Conservation (phyloP, 345 rosid species). For the Schrenkiella parvula region DNA sequence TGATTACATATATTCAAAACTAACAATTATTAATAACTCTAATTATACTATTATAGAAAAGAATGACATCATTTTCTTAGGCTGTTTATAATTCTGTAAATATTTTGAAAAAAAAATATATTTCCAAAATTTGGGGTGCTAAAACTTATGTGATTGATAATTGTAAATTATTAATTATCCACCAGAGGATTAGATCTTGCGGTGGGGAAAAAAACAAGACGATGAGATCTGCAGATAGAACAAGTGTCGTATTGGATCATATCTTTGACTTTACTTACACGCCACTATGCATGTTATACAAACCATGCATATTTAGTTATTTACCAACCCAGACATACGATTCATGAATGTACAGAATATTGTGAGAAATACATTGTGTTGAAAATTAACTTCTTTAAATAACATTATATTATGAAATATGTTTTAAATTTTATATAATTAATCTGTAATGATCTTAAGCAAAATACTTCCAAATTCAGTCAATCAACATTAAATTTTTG, state of each 20-base stretch:
- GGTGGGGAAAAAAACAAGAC: neutral
- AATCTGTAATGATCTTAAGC: neutral
- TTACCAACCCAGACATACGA: neutral
- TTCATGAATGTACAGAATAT: neutral
- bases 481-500: neutral
- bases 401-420: neutral
- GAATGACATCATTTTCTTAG: neutral
- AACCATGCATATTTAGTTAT: neutral
- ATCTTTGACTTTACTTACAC: slow-evolving; percentile 25
- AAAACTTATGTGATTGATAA: neutral
- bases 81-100: neutral
- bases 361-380: neutral
- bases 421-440: neutral
- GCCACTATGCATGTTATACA: slow-evolving; percentile 11
- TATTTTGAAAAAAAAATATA: neutral
- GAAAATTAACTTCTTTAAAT: neutral
- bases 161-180: neutral
- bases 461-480: neutral
- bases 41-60: neutral
- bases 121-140: neutral
- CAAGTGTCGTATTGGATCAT: neutral
- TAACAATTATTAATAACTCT: neutral
- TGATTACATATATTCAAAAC: neutral
- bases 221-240: neutral
- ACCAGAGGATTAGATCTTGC: neutral